phyloP scores from a whole-genome alignment of 2,329 filamentous ascomycete species.

The Paecilomyces sp. region DNA sequence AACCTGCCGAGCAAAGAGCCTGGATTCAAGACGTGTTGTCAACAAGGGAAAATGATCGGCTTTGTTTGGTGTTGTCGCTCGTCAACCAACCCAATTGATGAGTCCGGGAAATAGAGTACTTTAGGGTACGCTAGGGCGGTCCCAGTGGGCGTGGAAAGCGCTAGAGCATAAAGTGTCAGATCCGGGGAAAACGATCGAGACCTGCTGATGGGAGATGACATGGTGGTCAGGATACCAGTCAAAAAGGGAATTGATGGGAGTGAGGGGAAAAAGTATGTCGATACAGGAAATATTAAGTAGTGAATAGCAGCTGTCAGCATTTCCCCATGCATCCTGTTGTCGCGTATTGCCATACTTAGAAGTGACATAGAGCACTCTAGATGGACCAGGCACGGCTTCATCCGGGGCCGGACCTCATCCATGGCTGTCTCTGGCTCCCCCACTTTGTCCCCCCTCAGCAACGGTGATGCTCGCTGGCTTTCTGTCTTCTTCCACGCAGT shows the following conservation, averaged over 20 bases:
- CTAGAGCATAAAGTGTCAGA: background rate
- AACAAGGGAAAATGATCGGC: background rate
- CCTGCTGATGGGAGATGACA: background rate
- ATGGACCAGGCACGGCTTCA: background rate
- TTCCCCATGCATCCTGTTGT: no score
- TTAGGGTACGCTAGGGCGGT: background rate
- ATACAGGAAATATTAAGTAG: no score
- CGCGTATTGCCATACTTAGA: no score
- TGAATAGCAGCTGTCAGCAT: no score
- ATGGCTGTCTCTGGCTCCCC: background rate
- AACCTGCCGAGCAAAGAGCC: background rate
- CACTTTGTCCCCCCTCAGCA: background rate
- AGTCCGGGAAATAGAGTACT: background rate
- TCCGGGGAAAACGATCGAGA: background rate
- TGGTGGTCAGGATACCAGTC: background rate
- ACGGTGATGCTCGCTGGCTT: background rate
- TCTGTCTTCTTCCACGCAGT: background rate
- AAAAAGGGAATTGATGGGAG: background rate
- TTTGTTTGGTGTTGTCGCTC: background rate
- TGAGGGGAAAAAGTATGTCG: background rate
- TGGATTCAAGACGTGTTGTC: background rate
- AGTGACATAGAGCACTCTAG: no score
- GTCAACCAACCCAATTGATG: background rate
- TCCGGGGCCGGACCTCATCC: background rate
- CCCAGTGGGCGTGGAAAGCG: background rate